Evolutionary conservation across 164 flowering plant species (phyloP).

Genomic region (Magnolia officinalis): DNA sequence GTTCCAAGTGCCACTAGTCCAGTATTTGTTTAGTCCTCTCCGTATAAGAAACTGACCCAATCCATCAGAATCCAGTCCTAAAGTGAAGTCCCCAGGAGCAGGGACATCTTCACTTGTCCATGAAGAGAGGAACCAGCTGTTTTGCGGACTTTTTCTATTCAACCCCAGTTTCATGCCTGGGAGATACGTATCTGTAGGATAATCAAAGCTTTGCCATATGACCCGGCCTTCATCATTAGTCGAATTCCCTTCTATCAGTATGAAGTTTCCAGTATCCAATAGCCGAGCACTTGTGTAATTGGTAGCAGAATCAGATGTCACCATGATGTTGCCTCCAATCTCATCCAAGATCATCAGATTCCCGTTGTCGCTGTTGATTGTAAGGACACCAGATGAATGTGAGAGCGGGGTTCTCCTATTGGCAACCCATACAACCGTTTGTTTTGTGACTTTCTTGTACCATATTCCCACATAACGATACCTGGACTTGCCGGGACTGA

Average conservation of each 20-base stretch:
- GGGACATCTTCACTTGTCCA: conserved; percentile 41
- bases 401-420: conserved; percentile 33
- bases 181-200: conserved; percentile 19
- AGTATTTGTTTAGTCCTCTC: conserved; percentile 3
- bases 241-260: conserved; percentile 10
- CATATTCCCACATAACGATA: conserved; percentile 36
- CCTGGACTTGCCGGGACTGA: conserved; percentile 15
- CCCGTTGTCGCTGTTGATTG: conserved; percentile 18
- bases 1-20: conserved; percentile 48
- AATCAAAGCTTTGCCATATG: conserved; percentile 33
- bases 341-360: conserved; percentile 22
- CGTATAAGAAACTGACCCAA: conserved; percentile 19
- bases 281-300: conserved; percentile 13
- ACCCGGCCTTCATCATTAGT: not conserved
- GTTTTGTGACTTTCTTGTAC: conserved; percentile 16
- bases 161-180: conserved; percentile 25
- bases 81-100: conserved; percentile 18
- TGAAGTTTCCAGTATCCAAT: conserved; percentile 25
- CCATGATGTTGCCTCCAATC: not conserved
- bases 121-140: conserved; percentile 15
- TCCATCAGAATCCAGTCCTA: conserved; percentile 22
- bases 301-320: not conserved
- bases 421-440: conserved; percentile 43
- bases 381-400: conserved; percentile 7
- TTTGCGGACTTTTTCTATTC: conserved; percentile 12